Evolutionary conservation across 139 green algal genomes (phyloP), one percentile per base, ranked within the genome.

Genomic region (Chlorella sp.): DNA sequence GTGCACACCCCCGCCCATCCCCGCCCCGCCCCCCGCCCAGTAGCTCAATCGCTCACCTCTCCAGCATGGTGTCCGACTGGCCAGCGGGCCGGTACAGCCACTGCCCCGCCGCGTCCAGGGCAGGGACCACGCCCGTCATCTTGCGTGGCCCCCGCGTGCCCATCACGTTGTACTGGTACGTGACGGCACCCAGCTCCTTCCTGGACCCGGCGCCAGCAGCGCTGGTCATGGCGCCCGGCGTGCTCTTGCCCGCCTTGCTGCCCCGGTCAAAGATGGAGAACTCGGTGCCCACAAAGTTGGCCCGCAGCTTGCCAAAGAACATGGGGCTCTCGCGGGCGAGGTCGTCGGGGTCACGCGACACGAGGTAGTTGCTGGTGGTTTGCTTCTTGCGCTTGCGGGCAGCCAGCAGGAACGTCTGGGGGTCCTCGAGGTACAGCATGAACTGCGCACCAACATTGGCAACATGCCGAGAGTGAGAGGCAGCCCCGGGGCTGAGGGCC

Each of bases 231-330:
- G 10, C 42, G 17, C 42, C 42, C 42, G 17, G 42, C 10, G 17
- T 55, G 42, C 42, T 73, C 68, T 85, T 79, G 26, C 74, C 79
- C 0, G 80, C 67, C 64, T 93, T 91, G 31, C 49, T 42, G 24
- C 90, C 90, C 10, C 72, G 75, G 77, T 97, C 92, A 77, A 89
- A 94, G 32, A 94, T 75, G 20, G 77, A 84, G 83, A 98, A 99
- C 74, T 96, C 88, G 22, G 94, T 99, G 50, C 93, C 93, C 34
- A 98, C 71, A 71, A 98, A 98, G 87, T 97, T 98, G 70, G 88
- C 78, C 2, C 88, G 82, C 17, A 98, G 80, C 74, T 95, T 94
- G 32, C 88, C 92, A 60, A 95, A 88, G 74, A 85, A 94, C 30
- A 79, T 78, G 24, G 60, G 69, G 69, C 77, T 86, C 27, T 82